Conservation (phyloP, 2,329 filamentous ascomycete species). For the Dactylonectria estremocensis region DNA sequence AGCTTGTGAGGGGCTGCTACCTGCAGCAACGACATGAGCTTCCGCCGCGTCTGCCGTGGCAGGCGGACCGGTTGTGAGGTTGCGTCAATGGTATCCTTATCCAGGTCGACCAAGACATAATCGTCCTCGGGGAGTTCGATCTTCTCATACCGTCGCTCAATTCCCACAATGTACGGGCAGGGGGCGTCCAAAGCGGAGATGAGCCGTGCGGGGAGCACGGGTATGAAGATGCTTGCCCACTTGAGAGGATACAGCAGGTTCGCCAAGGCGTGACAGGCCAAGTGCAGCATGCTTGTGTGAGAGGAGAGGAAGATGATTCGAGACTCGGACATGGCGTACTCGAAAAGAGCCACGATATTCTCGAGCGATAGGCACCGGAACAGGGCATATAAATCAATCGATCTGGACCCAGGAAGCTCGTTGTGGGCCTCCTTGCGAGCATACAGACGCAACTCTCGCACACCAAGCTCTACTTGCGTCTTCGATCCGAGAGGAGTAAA, state of each 20-base stretch:
- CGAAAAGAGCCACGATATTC: slow-evolving; percentile 93
- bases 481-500: slow-evolving; percentile 93
- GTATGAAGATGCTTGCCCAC: slow-evolving; percentile 96
- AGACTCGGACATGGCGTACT: slow-evolving; percentile 93
- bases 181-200: slow-evolving; percentile 94
- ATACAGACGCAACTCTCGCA: slow-evolving; percentile 92
- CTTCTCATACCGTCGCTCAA: slow-evolving; percentile 91
- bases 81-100: slow-evolving; percentile 90
- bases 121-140: slow-evolving; percentile 93
- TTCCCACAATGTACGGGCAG: slow-evolving; percentile 96
- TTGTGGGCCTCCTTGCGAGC: slow-evolving; percentile 94
- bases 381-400: slow-evolving; percentile 91
- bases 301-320: slow-evolving; percentile 97
- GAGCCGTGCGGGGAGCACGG: slow-evolving; percentile 87
- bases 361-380: slow-evolving; percentile 92
- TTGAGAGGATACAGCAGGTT: slow-evolving; percentile 91
- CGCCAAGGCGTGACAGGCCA: slow-evolving; percentile 89
- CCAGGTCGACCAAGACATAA: slow-evolving; percentile 94
- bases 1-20: slow-evolving; percentile 91
- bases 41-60: slow-evolving; percentile 90
- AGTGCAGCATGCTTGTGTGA: slow-evolving; percentile 95
- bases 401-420: slow-evolving; percentile 92
- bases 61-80: slow-evolving; percentile 83
- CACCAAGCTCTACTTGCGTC: slow-evolving; percentile 92
- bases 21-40: slow-evolving; percentile 90